These are phyloP conservation scores for Ustilago hordei DNA, from an alignment of 1,284 basidiomycete species.

Conservation along the genomic window DNA sequence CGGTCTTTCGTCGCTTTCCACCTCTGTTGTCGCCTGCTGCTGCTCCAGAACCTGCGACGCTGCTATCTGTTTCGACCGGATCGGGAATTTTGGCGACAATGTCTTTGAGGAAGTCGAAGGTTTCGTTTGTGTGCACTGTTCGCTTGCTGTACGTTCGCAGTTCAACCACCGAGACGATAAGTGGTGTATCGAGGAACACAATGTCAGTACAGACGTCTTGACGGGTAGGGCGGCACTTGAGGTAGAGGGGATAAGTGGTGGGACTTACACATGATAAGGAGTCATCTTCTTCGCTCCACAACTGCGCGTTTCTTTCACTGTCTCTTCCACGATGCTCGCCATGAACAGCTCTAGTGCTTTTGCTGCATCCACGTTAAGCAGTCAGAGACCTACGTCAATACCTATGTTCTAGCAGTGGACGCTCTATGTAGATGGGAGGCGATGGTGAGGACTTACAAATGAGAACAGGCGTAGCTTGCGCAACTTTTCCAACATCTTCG, in stretches of 20 bases:
- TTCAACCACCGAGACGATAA: background rate
- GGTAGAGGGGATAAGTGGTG: background rate
- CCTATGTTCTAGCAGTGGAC: background rate
- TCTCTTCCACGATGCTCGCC: slow-evolving; percentile 84
- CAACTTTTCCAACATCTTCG: slow-evolving; percentile 98
- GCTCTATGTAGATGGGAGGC: background rate
- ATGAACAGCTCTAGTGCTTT: slow-evolving; percentile 97
- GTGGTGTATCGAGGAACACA: background rate
- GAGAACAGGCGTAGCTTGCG: slow-evolving; percentile 94
- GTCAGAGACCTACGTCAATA: background rate
- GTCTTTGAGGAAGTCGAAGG: slow-evolving; percentile 95
- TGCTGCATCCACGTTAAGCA: slow-evolving; percentile 73
- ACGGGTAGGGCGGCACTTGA: background rate
- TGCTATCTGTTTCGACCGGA: slow-evolving; percentile 73
- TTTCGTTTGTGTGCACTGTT: slow-evolving; percentile 86
- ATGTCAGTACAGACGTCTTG: slow-evolving; percentile 3
- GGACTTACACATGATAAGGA: slow-evolving; percentile 90
- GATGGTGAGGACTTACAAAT: slow-evolving; percentile 80
- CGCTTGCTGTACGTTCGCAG: slow-evolving; percentile 79
- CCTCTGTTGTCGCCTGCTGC: slow-evolving; percentile 42
- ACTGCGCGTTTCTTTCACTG: slow-evolving; percentile 82
- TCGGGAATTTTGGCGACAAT: slow-evolving; percentile 91
- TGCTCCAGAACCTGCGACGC: slow-evolving; percentile 1
- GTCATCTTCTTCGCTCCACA: slow-evolving; percentile 91
- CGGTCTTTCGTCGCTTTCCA: slow-evolving; percentile 53